A percentile compares a stretch with the other conserved stretches of the same genome.
Evolutionary conservation across 257 asterid species (phyloP).

Genomic region (Misopates orontium): DNA sequence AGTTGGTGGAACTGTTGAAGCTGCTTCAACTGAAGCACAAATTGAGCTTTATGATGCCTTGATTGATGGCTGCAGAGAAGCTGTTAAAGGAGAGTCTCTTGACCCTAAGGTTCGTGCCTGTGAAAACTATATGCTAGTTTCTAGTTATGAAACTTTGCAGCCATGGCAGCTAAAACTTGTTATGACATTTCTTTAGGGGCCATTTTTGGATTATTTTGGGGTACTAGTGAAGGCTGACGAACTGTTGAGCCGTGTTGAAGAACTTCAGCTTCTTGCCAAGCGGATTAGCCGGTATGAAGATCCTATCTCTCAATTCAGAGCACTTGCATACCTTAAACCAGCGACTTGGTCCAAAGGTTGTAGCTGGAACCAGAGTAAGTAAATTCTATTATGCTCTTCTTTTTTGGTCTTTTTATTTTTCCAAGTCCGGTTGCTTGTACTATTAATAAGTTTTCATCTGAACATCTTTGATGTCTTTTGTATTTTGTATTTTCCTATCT

Average conservation of each 20-base stretch:
- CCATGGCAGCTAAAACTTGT: constrained; percentile 28
- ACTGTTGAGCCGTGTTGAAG: constrained; percentile 83
- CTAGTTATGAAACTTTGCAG: constrained; percentile 13
- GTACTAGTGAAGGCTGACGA: constrained; percentile 97
- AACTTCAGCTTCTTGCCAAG: constrained; percentile 91
- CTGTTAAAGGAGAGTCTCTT: constrained; percentile 61
- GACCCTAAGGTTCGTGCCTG: constrained; percentile 71
- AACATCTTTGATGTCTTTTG: not conserved
- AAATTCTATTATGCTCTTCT: not conserved
- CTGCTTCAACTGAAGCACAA: constrained; percentile 92
- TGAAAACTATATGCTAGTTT: constrained; percentile 18
- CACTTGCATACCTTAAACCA: constrained; percentile 81
- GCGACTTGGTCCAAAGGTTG: constrained; percentile 99
- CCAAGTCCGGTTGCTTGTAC: constrained; percentile 9
- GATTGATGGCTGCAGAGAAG: constrained; percentile 94
- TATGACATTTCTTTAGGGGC: constrained; percentile 57
- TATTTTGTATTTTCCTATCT: constrained; percentile 1
- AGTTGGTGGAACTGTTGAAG: constrained; percentile 93
- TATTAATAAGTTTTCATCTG: constrained; percentile 1
- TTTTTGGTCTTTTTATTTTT: constrained; percentile 8
- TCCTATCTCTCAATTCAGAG: constrained; percentile 85
- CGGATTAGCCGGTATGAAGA: constrained; percentile 84
- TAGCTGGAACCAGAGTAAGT: constrained; percentile 99
- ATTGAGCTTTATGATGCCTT: constrained; percentile 91
- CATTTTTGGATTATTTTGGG: constrained; percentile 96